Evolutionary conservation across 164 flowering plant genomes (phyloP), one percentile per base, ranked within the genome.

Genomic region (Aristolochia contorta): DNA sequence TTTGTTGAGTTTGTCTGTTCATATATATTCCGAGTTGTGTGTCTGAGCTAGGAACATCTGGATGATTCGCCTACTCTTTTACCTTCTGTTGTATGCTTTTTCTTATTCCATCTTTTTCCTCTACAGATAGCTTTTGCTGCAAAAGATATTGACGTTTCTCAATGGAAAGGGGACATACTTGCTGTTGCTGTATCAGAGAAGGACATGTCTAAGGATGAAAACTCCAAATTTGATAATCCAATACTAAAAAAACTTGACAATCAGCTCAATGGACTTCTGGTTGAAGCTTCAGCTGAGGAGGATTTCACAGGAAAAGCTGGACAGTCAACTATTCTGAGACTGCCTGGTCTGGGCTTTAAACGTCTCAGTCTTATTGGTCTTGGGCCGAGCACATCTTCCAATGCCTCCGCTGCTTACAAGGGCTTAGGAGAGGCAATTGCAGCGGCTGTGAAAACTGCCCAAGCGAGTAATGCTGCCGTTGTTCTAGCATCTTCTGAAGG

Each of bases 161-260:
- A 88, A 82, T 93, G 99, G 99, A 86, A 86, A 73, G 99, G 99
- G 57, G 99, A 93, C 74, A 74, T 93, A 25, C 86, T 93, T 47
- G 95, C 89, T 1, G 86, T 93, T 4, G 96, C 84, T 57, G 97
- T 88, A 1, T 81, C 94, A 9, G 97, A 90, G 80, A 90, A 93
- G 54, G 97, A 93, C 69, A 64, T 86, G 87, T 73, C 74, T 0
- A 90, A 82, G 67, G 88, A 88, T 59, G 85, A 75, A 41, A 74
- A 78, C 46, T 79, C 77, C 0, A 84, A 84, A 66, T 90, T 90
- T 63, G 75, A 75, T 70, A 90, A 90, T 58, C 18, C 86, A 7
- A 67, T 83, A 51, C 65, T 93, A 71, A 79, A 73, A n/a, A 84
- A 77, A 56, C 62, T 90, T 12, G 99, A 93, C 71, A 57, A 76